Evolutionary conservation across 805 yeast genomes (phyloP).

Genomic region (Zygosaccharomyces kombuchaensis): DNA sequence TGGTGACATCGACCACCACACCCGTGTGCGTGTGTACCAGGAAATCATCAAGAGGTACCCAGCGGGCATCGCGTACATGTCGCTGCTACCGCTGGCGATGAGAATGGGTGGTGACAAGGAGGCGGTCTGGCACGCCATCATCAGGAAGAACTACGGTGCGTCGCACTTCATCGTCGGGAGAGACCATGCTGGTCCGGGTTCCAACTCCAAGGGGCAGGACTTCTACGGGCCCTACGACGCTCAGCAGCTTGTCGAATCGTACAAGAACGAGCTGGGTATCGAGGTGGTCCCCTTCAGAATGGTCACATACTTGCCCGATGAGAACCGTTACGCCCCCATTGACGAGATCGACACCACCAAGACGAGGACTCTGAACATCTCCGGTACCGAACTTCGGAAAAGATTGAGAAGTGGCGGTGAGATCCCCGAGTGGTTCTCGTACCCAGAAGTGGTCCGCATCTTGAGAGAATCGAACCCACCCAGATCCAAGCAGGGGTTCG

Average conservation of each 20-base stretch:
- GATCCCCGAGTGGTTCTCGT: constrained; percentile 96
- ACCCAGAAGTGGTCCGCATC: constrained; percentile 91
- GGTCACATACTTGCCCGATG: constrained; percentile 95
- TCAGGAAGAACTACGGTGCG: constrained; percentile 93
- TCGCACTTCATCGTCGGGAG: constrained; percentile 97
- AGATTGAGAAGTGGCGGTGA: constrained; percentile 79
- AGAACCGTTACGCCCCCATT: constrained; percentile 91
- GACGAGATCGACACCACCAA: constrained; percentile 75
- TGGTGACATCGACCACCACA: constrained; percentile 96
- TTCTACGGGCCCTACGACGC: constrained; percentile 98
- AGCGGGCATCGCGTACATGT: constrained; percentile 84
- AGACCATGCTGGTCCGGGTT: constrained; percentile 97
- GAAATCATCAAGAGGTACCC: constrained; percentile 91
- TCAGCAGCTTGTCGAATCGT: constrained; percentile 76
- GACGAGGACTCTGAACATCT: constrained; percentile 79
- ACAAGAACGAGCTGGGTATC: constrained; percentile 73
- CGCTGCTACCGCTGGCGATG: constrained; percentile 92
- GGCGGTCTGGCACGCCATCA: constrained; percentile 97
- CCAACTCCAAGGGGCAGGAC: constrained; percentile 81
- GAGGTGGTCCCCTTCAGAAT: constrained; percentile 93
- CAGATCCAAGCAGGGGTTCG: constrained; percentile 83
- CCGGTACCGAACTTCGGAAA: constrained; percentile 92
- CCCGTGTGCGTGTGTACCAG: constrained; percentile 92
- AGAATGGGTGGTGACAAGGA: constrained; percentile 99
- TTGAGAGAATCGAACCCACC: constrained; percentile 93